Evolutionary conservation across 1,139 yeast genomes (phyloP), one percentile per base, ranked within the genome.

Genomic region (Saccharomyces pastorianus): DNA sequence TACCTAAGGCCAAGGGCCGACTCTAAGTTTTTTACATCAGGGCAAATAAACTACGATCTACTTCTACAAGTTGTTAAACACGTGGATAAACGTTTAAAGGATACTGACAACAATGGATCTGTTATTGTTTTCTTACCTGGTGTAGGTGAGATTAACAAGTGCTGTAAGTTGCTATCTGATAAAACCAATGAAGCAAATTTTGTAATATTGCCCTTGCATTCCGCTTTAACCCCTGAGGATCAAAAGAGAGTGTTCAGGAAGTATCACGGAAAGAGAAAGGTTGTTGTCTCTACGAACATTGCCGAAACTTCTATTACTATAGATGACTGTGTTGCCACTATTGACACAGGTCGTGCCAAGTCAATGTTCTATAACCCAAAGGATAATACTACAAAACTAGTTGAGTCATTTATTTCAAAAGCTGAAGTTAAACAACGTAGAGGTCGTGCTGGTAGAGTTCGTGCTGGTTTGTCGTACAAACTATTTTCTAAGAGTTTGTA

Each of bases 391-490:
- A 84, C 95, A 0, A 81, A 80, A 56, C 76, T 93, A 47, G 76
- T 84, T 3, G 98, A 91, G 65, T 76, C 79, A 3, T 91, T 96
- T 90, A 89, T 91, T 38, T 91, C 98, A 0, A 80, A 80, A 59
- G 97, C 98, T 0, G 96, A 95, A 65, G 84, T 85, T n/a, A 81
- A 83, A 47, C 99, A 93, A 70, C 80, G 99, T 71, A 77, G 96
- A 67, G 99, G 99, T 67, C 88, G 99, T 76, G 95, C 98, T n/a
- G 99, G 99, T 59, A 93, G 99, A 79, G 90, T 91, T 14, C 80
- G 84, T 28, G 77, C 76, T 29, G 99, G 99, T 56, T 75, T 75
- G 9, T 90, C 97, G 59, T 93, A 83, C 71, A 91, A 88, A 65
- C 68, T 93, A 49, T 93, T 82, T 69, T 85, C 97, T 0, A 71